Conservation (phyloP, 768 basidiomycete genomes). For the Clathrus columnatus region DNA sequence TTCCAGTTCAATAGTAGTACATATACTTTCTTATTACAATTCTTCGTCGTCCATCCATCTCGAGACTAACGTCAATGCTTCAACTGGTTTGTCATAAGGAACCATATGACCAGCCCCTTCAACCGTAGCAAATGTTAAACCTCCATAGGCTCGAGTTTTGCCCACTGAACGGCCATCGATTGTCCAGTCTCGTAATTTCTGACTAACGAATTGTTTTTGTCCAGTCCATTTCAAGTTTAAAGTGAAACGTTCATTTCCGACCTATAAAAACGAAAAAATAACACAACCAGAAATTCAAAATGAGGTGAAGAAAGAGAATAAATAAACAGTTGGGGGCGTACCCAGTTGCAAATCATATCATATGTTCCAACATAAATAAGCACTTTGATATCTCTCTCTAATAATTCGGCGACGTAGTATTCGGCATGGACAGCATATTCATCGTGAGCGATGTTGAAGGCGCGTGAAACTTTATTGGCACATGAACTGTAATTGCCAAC, state of each 20-base stretch:
- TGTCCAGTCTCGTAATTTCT: constrained; percentile 50
- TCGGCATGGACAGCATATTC: constrained; percentile 18
- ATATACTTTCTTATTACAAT: no score
- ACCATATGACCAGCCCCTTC: constrained; percentile 18
- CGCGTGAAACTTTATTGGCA: constrained; percentile 33
- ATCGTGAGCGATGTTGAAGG: constrained; percentile 39
- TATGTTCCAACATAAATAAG: constrained; percentile 48
- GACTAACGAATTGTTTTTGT: constrained; percentile 36
- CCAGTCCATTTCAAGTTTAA: constrained; percentile 53
- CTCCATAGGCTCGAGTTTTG: constrained; percentile 18
- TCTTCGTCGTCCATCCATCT: constrained; percentile 20
- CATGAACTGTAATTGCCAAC: constrained; percentile 34
- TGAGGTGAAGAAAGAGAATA: background rate
- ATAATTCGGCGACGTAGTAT: constrained; percentile 40
- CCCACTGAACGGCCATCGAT: constrained; percentile 41
- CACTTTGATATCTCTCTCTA: constrained; percentile 45
- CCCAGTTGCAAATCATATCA: constrained; percentile 53
- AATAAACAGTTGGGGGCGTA: constrained; percentile 19
- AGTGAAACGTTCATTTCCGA: constrained; percentile 58
- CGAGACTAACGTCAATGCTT: constrained; percentile 26
- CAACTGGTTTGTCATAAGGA: constrained; percentile 24
- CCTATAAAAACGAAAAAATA: constrained; percentile 26
- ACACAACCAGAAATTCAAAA: constrained; percentile 25
- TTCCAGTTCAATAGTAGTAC: no score
- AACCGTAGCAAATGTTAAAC: constrained; percentile 18